Evolutionary conservation across 1,139 yeast genomes (phyloP), one percentile per base, ranked within the genome.

Genomic region (Pichia sp.): DNA sequence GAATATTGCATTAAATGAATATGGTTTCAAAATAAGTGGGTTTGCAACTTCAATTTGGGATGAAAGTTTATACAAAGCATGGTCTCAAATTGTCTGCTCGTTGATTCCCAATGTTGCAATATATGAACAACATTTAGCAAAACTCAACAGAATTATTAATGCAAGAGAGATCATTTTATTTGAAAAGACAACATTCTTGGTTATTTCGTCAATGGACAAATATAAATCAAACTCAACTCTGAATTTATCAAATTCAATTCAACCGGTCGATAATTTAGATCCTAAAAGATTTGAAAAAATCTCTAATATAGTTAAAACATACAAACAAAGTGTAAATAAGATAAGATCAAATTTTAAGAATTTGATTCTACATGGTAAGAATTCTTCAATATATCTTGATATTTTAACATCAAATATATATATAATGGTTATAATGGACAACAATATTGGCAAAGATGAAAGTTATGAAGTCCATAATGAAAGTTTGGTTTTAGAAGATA

Each of bases 1-100:
- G 56, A 82, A 80, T 50, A 85, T 87, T 18, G 84, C 96, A 12
- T 49, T 39, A 30, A 74, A 79, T 51, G 88, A 88, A 27, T 89
- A 74, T 65, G 88, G 86, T 42, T 89, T 88, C 67, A 73, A 79
- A 49, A 71, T 89, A 40, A 77, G 79, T n/a, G 97, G 97, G 9
- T 90, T 89, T 63, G 92, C 97, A 7, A 92, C 98, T 0, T 86
- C 96, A 4, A 92, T 92, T 51, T 92, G 98, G 98, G 97, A 92
- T 67, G 98, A 92, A 66, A 82, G 95, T 61, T 73, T 92, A 53
- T 92, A 90, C 67, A 87, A 85, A 65, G 98, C 98, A 0, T 92
- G 99, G 99, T 86, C 96, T 4, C 86, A 84, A 48, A 92, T 92
- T 53, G 97, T 92, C 35, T 89, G 97, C 62, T 85, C 97, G 3